phyloP scores from a whole-genome alignment of 495 filamentous ascomycete genomes.

The Collariella sp. region DNA sequence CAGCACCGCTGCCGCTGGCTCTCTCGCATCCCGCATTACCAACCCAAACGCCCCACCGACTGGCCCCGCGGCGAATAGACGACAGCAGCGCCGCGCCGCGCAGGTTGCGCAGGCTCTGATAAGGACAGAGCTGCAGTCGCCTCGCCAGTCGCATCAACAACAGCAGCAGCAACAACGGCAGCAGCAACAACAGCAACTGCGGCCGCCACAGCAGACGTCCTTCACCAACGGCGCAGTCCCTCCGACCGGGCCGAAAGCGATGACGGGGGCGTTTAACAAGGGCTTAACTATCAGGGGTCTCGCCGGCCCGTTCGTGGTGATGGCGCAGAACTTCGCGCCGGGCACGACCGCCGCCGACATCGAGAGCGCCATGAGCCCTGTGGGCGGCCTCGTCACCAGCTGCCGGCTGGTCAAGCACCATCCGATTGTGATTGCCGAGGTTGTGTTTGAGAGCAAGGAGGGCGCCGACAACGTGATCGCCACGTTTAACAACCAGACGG shows the following conservation, averaged over 20 bases:
- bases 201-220: slow-evolving; percentile 6
- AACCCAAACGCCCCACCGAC: slow-evolving; percentile 27
- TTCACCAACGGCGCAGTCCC: not conserved
- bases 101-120: slow-evolving; percentile 26
- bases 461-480: slow-evolving; percentile 72
- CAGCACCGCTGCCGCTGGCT: slow-evolving; percentile 11
- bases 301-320: slow-evolving; percentile 73
- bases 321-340: slow-evolving; percentile 81
- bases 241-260: slow-evolving; percentile 4
- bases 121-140: slow-evolving; percentile 20
- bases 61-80: slow-evolving; percentile 5
- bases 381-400: slow-evolving; percentile 59
- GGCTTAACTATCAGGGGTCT: slow-evolving; percentile 73
- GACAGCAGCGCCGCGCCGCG: slow-evolving; percentile 26
- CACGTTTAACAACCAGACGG: slow-evolving; percentile 81
- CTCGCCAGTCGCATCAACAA: slow-evolving; percentile 18
- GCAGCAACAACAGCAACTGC: too few species aligned
- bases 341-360: slow-evolving; percentile 95
- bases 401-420: slow-evolving; percentile 61
- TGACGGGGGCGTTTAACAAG: slow-evolving; percentile 9
- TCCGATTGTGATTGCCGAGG: slow-evolving; percentile 79
- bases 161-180: slow-evolving; percentile 11
- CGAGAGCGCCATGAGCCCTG: slow-evolving; percentile 68
- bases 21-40: slow-evolving; percentile 38
- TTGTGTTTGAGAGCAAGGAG: slow-evolving; percentile 68